Base-by-base conservation (phyloP, 1,284 basidiomycete genomes). In the Cronartium ribicola region DNA sequence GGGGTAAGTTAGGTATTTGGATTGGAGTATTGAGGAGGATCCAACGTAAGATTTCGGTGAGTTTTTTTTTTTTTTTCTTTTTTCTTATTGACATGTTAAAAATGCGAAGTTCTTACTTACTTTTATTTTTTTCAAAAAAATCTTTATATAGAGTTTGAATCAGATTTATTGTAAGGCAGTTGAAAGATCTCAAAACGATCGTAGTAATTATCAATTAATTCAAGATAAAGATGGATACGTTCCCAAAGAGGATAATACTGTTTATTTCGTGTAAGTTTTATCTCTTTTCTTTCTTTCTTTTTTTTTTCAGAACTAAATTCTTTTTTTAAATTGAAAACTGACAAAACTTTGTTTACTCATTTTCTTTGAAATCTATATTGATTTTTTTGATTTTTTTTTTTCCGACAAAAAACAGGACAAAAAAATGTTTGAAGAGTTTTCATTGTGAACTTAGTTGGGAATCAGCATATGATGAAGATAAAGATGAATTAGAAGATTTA, bases 141-240 rank as follows among this genome's bases (percentile, higher is more conserved):
- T 2, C 2, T n/a, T 4, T 55, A n/a, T 29, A 55, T 8, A 55
- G 51, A 13, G 29, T 8, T 55, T 55, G 29, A n/a, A 55, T 7
- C 7, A 11, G 51, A 13, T 7, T 20, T 29, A 55, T 13, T 6
- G 5, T 5, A n/a, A 55, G 51, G 29, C 29, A 29, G 17, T 11
- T 20, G 51, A 5, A 7, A 55, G 29, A 29, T 20, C 29, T 3
- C 2, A 3, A 55, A n/a, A 7, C 51, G 7, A 55, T 6, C 14
- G 29, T n/a, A 29, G 29, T 7, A 20, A n/a, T 20, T 7, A 55
- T 55, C 51, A 55, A 55, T 6, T 29, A 6, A 7, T 55, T 20
- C 51, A 55, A n/a, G 51, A 55, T 20, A 29, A 55, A 55, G 51
- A 55, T 20, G n/a, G 29, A 20, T 55, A 55, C 29, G 51, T 55